Percentiles rank a stretch among this genome's conserved stretches.
These are phyloP conservation scores for Candida taoyuanica DNA, from an alignment of 805 yeast genomes.

Conservation along the genomic window DNA sequence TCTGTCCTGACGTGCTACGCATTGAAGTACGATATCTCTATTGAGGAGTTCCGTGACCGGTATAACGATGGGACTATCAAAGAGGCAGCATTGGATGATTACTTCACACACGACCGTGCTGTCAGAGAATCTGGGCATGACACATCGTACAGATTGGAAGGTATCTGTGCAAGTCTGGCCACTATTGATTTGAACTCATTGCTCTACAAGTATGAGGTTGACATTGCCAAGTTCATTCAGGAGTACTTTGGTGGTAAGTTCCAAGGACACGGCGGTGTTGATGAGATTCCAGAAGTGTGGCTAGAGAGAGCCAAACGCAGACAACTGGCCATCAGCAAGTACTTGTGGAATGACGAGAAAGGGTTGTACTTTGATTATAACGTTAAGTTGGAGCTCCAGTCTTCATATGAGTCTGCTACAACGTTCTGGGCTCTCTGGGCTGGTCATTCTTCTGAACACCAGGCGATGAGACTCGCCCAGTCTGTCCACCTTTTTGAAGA, in stretches of 20 bases:
- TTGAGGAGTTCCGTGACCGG: constrained; percentile 60
- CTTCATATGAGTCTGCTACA: constrained; percentile 79
- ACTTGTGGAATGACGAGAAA: constrained; percentile 77
- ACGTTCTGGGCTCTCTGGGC: constrained; percentile 93
- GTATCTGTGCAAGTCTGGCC: constrained; percentile 82
- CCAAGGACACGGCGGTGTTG: constrained; percentile 32
- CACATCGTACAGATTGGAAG: constrained; percentile 86
- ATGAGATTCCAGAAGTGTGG: constrained; percentile 59
- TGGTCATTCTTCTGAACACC: constrained; percentile 57
- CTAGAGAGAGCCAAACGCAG: constrained; percentile 49
- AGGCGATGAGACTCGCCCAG: constrained; percentile 60
- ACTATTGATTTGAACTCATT: constrained; percentile 86
- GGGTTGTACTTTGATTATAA: constrained; percentile 85
- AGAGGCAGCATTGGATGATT: constrained; percentile 84
- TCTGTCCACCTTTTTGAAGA: constrained; percentile 72
- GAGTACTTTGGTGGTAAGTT: constrained; percentile 50
- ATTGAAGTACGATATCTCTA: constrained; percentile 49
- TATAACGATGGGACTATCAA: constrained; percentile 63
- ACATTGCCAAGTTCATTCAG: constrained; percentile 64
- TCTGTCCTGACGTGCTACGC: constrained; percentile 66
- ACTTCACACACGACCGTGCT: constrained; percentile 87
- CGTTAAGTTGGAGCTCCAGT: constrained; percentile 48
- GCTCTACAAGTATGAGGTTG: constrained; percentile 84
- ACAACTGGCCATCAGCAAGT: constrained; percentile 51
- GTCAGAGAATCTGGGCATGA: constrained; percentile 97